Percentiles rank a stretch among this genome's conserved stretches.
Conservation (phyloP, 768 basidiomycete genomes). For the Amanita pallidorosea region DNA sequence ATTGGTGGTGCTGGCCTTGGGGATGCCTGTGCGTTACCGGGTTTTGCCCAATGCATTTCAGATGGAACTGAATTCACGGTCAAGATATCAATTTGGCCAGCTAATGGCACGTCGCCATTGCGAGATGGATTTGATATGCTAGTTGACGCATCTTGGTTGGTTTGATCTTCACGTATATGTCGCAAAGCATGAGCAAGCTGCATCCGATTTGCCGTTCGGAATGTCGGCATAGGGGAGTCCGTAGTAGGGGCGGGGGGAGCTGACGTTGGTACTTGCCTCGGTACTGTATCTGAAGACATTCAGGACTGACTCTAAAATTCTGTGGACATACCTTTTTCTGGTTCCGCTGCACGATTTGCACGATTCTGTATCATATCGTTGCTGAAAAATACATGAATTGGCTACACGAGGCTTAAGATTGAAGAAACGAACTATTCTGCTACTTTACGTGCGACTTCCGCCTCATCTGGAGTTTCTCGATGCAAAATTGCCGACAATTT, state of each 20-base stretch:
- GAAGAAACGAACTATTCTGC: slow-evolving; percentile 36
- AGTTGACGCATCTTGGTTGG: background rate
- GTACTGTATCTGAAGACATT: background rate
- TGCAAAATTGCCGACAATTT: slow-evolving; percentile 29
- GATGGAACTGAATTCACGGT: background rate
- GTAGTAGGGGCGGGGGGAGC: background rate
- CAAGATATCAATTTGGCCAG: too few relatives aligned
- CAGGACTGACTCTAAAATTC: background rate
- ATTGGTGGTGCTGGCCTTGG: background rate
- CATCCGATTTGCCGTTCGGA: background rate
- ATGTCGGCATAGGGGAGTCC: background rate
- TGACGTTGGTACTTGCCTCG: background rate
- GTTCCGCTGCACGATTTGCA: background rate
- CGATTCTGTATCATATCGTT: background rate
- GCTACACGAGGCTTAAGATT: background rate
- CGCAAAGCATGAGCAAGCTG: background rate
- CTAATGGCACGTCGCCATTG: too few relatives aligned
- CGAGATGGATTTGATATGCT: too few relatives aligned
- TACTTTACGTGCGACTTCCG: slow-evolving; percentile 28
- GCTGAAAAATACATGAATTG: background rate
- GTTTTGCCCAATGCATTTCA: background rate
- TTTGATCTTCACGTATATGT: background rate
- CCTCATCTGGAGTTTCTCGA: slow-evolving; percentile 31
- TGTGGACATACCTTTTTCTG: background rate
- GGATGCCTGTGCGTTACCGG: background rate